Conservation (phyloP, 2,329 filamentous ascomycete species). For the Talaromyces albobiverticillius region DNA sequence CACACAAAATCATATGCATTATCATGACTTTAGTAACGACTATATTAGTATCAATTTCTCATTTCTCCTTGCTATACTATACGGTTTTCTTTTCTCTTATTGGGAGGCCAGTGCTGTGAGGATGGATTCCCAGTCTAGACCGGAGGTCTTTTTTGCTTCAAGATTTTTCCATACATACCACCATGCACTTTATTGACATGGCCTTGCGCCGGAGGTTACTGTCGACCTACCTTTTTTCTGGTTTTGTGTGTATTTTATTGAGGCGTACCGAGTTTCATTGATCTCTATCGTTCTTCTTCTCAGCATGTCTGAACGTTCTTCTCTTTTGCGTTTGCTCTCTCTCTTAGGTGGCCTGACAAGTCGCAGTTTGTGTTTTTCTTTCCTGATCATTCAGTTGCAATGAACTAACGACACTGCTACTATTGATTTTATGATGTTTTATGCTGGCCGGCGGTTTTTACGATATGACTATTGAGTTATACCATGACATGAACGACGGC, state of each 20-base stretch:
- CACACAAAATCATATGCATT: slow-evolving; percentile 8
- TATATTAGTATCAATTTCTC: slow-evolving; percentile 5
- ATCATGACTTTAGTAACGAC: slow-evolving; percentile 10
- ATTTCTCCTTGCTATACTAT: neutral
- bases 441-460: neutral
- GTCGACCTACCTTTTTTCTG: slow-evolving; percentile 28
- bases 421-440: neutral
- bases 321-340: slow-evolving; percentile 13
- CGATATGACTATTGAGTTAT: neutral
- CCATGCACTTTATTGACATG: too few relatives aligned
- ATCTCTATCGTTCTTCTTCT: too few relatives aligned
- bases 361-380: too few relatives aligned
- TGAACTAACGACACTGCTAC: neutral
- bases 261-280: slow-evolving; percentile 9
- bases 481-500: neutral
- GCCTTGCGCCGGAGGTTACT: slow-evolving; percentile 36
- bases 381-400: neutral
- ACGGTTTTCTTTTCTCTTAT: neutral
- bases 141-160: slow-evolving; percentile 6
- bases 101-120: slow-evolving; percentile 12
- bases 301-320: too few relatives aligned
- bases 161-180: slow-evolving; percentile 29
- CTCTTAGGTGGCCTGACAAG: too few relatives aligned
- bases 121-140: neutral
- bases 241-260: slow-evolving; percentile 14